phyloP scores from a whole-genome alignment of 768 basidiomycete genomes.

The Trametes cinnabarina region DNA sequence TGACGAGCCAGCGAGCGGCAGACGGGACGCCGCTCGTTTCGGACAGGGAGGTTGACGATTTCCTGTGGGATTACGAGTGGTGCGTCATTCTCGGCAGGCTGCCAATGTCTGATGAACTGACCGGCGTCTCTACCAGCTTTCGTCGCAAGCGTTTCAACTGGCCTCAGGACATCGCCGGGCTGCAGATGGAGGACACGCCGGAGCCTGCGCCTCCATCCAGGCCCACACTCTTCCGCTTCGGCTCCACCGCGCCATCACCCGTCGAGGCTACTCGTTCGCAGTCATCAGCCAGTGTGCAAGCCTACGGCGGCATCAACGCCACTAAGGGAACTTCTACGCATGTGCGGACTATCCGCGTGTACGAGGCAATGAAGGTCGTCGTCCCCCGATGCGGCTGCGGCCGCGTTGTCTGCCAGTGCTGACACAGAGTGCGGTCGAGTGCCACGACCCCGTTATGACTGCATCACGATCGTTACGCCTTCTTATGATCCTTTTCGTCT shows the following conservation, averaged over 20 bases:
- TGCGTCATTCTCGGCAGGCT: constrained; percentile 25
- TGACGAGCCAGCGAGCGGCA: constrained; percentile 34
- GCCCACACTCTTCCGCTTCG: constrained; percentile 1
- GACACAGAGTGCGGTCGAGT: background rate
- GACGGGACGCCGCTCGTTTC: constrained; percentile 23
- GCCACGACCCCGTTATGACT: constrained; percentile 8
- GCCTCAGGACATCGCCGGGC: constrained; percentile 46
- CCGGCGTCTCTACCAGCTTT: constrained; percentile 43
- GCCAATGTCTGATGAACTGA: too few relatives aligned
- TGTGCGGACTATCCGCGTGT: constrained; percentile 25
- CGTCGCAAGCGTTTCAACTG: constrained; percentile 67
- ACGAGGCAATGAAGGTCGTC: constrained; percentile 20
- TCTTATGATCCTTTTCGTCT: constrained; percentile 1
- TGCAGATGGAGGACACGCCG: constrained; percentile 14
- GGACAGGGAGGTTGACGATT: constrained; percentile 33
- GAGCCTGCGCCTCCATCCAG: constrained; percentile 7
- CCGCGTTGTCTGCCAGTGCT: background rate
- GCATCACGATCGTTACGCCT: background rate
- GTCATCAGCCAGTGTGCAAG: background rate
- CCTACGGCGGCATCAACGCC: constrained; percentile 8
- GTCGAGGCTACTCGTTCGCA: background rate
- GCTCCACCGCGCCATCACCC: background rate
- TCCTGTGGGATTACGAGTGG: constrained; percentile 60
- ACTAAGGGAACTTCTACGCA: constrained; percentile 9
- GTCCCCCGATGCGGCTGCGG: background rate